Base-by-base conservation (phyloP, 768 basidiomycete species). In the Boletus sp. region DNA sequence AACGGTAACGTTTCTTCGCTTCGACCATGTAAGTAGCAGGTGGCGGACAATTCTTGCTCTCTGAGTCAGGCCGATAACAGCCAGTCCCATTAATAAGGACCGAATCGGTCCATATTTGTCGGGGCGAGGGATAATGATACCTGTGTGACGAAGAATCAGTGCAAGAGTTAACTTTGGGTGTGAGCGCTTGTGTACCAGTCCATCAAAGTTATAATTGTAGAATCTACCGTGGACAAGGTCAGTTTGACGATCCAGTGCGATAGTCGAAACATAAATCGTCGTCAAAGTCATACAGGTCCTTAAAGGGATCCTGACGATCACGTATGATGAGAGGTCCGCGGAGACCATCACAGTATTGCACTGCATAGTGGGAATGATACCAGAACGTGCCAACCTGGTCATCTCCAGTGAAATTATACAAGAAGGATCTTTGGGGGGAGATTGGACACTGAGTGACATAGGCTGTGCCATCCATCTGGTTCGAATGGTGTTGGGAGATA, bases 381-480 rank as follows among this genome's bases (percentile, higher is more conserved):
- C 77, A 79, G 46, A 69, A 78, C 2, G 76, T 77, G 7, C 78
- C 78, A 2, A 70, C 64, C 49, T 76, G 73, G 39, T 69, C 45
- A 0, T 54, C 33, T 18, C 53, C 61, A 6, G 59, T 60, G 58
- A 78, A 78, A 28, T 75, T 60, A 47, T 78, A 78, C 29, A 68
- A 24, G 59, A 76, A 79, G 0, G 73, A 71, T 8, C 70, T 55
- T 5, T 60, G 58, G 0, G 72, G 70, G 4, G 62, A 61, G 30
- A 77, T 78, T 3, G 76, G 77, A 55, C 76, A 78, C 61, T 77
- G 76, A 39, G 69, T 78, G 2, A 79, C 76, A 32, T 66, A 73
- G 9, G 76, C 67, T 35, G 63, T 46, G 6, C 77, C 77, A 56
- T 77, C 58, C 52, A 54, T 57, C 45, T 62, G 55, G 45, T 57